phyloP scores from a whole-genome alignment of 768 basidiomycete species.

The Lanmaoa pseudosensibilis region DNA sequence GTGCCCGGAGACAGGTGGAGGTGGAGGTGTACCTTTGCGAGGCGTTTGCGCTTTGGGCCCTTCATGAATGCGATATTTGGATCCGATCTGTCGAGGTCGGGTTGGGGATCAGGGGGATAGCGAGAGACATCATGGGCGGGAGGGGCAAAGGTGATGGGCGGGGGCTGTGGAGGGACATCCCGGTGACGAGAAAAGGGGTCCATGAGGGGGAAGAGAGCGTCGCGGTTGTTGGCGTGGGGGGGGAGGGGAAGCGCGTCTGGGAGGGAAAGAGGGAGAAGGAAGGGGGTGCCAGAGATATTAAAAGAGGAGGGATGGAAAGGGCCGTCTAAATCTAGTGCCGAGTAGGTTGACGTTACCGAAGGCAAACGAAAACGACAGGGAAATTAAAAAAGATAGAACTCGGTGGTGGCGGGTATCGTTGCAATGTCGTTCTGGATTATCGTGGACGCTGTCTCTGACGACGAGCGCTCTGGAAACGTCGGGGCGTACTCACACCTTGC shows the following conservation, averaged over 20 bases:
- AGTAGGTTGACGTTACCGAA: conserved; percentile 26
- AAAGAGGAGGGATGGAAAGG: conserved; percentile 26
- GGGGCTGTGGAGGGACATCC: conserved; percentile 13
- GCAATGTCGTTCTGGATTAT: neutral
- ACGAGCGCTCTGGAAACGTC: conserved; percentile 8
- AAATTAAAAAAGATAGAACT: conserved; percentile 14
- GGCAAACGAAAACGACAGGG: conserved; percentile 19
- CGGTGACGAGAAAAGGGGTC: conserved; percentile 35
- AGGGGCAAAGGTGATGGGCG: conserved; percentile 26
- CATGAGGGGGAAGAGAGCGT: conserved; percentile 29
- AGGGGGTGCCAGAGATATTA: conserved; percentile 20
- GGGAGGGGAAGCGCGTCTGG: conserved; percentile 1
- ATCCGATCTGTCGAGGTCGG: conserved; percentile 32
- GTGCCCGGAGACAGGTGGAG: neutral
- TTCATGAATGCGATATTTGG: conserved; percentile 46
- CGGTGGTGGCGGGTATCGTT: neutral
- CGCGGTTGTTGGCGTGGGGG: neutral
- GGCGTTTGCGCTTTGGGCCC: conserved; percentile 52
- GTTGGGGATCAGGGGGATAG: conserved; percentile 18
- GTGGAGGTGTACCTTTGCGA: conserved; percentile 44
- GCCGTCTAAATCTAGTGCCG: conserved; percentile 31
- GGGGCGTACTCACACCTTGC: conserved; percentile 1
- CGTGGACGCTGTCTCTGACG: conserved; percentile 8
- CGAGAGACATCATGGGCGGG: conserved; percentile 23
- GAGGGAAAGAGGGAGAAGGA: conserved; percentile 4